A percentile compares a stretch with the other conserved stretches of the same genome.
Evolutionary conservation across 106 monocot species (phyloP).

Genomic region (Dendrobium huoshanense): DNA sequence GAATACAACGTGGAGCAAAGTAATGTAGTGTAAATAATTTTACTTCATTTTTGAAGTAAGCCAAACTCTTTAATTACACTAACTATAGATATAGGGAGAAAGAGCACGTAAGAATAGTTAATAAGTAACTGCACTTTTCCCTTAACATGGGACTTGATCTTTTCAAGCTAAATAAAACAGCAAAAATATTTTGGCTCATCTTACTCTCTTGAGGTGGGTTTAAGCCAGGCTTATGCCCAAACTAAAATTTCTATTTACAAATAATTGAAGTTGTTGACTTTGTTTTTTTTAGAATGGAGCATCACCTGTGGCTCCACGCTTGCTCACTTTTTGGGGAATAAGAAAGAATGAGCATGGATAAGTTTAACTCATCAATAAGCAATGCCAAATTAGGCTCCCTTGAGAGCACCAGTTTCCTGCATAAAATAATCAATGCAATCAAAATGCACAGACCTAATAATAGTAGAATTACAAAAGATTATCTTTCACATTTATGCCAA

Average conservation of each 20-base stretch:
- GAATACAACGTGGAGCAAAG: no score
- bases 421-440: conserved; percentile 5
- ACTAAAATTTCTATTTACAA: neutral
- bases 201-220: neutral
- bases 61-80: neutral
- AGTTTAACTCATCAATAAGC: conserved; percentile 45
- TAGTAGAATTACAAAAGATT: neutral
- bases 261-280: neutral
- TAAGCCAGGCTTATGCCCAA: no score
- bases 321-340: conserved; percentile 74
- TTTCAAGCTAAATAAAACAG: neutral
- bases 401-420: conserved; percentile 65
- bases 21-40: no score
- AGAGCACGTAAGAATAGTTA: neutral
- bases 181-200: neutral
- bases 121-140: neutral
- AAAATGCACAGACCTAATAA: neutral
- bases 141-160: neutral
- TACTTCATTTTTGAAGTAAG: no score
- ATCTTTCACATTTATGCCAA: neutral
- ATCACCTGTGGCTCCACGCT: conserved; percentile 77
- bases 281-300: neutral
- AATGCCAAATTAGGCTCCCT: conserved; percentile 25
- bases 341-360: conserved; percentile 63
- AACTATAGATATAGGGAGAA: neutral